Base-by-base conservation (phyloP, 176 grass and related monocot species). In the Cenchrus purpureus region DNA sequence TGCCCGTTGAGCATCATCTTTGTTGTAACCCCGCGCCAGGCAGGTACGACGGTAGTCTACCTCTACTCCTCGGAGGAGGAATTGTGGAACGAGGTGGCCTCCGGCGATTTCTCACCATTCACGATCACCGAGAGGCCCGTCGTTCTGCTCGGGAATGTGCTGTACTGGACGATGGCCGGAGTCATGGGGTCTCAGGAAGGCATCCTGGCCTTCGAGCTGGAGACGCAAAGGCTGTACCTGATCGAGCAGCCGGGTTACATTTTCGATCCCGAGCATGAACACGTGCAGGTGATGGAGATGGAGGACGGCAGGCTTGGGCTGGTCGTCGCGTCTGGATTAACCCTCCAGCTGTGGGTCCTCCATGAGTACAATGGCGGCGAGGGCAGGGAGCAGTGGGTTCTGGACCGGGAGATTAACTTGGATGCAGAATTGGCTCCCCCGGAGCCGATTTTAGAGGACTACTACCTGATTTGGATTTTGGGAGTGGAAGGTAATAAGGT, bases 21-120 rank as follows among this genome's bases (percentile, higher is more conserved):
- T 19, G 57, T 59, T 6, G n/a, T 45, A 22, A 7, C n/a, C 69
- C 44, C 45, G 11, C 10, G 0, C 45, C 2, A 16, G 52, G 52
- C 10, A 4, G 74, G 20, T 0, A 44, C 12, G 5, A 59, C 32
- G 74, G 37, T 77, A 5, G 37, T n/a, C 17, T 22, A 44, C 55
- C 17, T 77, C 74, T 77, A 77, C 37, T 61, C 56, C 37, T 45
- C 56, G 19, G 74, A 77, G 37, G 34, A 12, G 19, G 74, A 10
- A 6, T 10, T 43, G 4, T 77, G 74, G 74, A 50, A 25, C 69
- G 45, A 72, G 45, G 69, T 72, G 69, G 69, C 45, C n/a, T 50
- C 69, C 45, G 56, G 37, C 7, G 12, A 45, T 12, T 15, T 72
- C 10, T 22, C 34, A 1, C 45, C 45, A 12, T 3, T 28, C 12